phyloP scores from a whole-genome alignment of 2,329 filamentous ascomycete genomes.

The Aspergillus quadricinctus region DNA sequence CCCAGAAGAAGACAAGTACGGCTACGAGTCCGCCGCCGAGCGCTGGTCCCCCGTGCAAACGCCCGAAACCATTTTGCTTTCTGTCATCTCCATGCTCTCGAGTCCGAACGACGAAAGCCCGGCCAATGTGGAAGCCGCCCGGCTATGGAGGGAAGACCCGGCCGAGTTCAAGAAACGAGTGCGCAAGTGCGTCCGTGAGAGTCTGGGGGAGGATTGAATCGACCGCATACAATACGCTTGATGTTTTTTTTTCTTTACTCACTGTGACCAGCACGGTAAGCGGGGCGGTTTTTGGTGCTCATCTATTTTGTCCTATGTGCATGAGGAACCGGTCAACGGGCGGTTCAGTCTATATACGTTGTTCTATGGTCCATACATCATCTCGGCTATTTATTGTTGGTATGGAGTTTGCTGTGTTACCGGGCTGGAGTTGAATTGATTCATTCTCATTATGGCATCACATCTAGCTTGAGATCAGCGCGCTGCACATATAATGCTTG shows the following conservation, averaged over 20 bases:
- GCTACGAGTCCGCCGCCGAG: constrained; percentile 86
- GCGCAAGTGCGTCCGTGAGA: constrained; percentile 74
- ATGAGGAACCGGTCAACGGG: background rate
- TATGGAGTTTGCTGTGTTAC: background rate
- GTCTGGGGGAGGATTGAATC: constrained; percentile 63
- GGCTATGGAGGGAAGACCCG: constrained; percentile 76
- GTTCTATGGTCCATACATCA: background rate
- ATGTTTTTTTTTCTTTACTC: background rate
- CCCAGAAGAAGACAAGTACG: constrained; percentile 88
- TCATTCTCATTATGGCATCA: background rate
- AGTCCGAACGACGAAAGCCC: constrained; percentile 94
- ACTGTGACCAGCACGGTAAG: background rate
- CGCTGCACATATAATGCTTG: background rate
- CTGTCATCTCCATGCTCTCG: constrained; percentile 86
- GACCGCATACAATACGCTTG: background rate
- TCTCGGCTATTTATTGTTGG: background rate
- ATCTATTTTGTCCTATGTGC: constrained; percentile 34
- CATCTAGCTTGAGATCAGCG: background rate
- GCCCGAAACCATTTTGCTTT: constrained; percentile 88
- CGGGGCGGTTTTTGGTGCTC: background rate
- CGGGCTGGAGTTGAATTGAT: constrained; percentile 2
- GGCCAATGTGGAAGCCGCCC: constrained; percentile 89
- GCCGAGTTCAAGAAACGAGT: constrained; percentile 75
- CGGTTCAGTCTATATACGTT: constrained; percentile 15
- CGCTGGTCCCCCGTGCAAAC: constrained; percentile 94